Percentiles rank a stretch among this genome's conserved stretches.
phyloP scores from a whole-genome alignment of 805 yeast species.

The Candida incommunis region DNA sequence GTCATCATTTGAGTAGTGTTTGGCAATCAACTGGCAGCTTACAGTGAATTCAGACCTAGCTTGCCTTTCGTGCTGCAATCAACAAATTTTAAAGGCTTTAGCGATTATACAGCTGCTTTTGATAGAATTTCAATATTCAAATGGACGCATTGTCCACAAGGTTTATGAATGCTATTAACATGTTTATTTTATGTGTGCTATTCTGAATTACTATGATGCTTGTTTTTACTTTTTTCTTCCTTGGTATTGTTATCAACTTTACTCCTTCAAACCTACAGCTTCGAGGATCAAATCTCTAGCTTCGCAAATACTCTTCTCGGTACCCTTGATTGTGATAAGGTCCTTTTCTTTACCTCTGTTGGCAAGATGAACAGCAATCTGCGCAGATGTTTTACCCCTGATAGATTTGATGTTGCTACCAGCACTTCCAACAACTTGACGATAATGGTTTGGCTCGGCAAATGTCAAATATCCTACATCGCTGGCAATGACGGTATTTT shows the following conservation, averaged over 20 bases:
- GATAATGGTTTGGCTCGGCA: constrained; percentile 35
- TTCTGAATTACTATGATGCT: not conserved
- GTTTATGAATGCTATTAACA: too few species aligned
- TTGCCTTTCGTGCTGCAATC: too few species aligned
- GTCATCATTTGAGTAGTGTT: too few species aligned
- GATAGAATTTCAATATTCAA: too few species aligned
- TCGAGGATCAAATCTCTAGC: constrained; percentile 30
- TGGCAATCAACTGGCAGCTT: too few species aligned
- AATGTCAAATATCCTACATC: constrained; percentile 51
- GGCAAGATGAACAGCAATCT: constrained; percentile 50
- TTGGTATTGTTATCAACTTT: not conserved
- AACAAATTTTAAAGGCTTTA: too few species aligned
- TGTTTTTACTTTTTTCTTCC: not conserved
- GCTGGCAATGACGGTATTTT: constrained; percentile 30
- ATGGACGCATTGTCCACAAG: too few species aligned
- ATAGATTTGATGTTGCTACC: constrained; percentile 54
- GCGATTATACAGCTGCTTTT: too few species aligned
- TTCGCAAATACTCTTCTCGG: constrained; percentile 36
- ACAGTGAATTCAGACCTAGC: too few species aligned
- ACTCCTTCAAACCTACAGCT: constrained; percentile 9
- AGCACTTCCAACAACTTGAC: constrained; percentile 60
- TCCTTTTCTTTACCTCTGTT: constrained; percentile 31
- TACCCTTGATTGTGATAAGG: constrained; percentile 47
- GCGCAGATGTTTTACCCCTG: constrained; percentile 43
- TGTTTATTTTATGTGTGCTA: too few species aligned